These are phyloP conservation scores for Phytophthora europaea DNA, from an alignment of 352 stramenopile genomes.

Conservation along the genomic window DNA sequence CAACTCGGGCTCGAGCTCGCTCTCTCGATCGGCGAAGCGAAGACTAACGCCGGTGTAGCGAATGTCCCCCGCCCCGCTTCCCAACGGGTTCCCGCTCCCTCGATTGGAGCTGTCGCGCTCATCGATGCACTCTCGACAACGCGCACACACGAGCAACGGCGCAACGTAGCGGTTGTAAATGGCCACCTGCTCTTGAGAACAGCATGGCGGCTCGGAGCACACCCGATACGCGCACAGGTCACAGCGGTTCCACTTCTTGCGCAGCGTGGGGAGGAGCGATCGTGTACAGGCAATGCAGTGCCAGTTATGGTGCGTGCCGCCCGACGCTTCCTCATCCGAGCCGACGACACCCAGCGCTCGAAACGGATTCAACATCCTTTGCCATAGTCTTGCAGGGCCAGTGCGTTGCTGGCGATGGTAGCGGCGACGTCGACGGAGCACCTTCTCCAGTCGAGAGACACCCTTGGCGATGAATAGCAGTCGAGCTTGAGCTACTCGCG, in stretches of 20 bases:
- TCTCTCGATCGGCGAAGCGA: constrained; percentile 31
- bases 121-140: constrained; percentile 48
- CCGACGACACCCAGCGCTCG: constrained; percentile 18
- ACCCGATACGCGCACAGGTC: constrained; percentile 54
- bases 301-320: constrained; percentile 42
- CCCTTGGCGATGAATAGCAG: constrained; percentile 38
- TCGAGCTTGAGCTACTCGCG: constrained; percentile 29
- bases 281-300: constrained; percentile 50
- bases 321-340: constrained; percentile 17
- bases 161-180: constrained; percentile 58
- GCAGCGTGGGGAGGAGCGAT: constrained; percentile 31
- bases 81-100: constrained; percentile 13
- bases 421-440: constrained; percentile 33
- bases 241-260: constrained; percentile 42
- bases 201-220: constrained; percentile 40
- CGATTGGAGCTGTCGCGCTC: constrained; percentile 18
- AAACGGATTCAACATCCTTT: constrained; percentile 27
- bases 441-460: constrained; percentile 40
- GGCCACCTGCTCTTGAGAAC: constrained; percentile 44
- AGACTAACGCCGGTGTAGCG: constrained; percentile 41
- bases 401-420: constrained; percentile 11
- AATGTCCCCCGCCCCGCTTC: constrained; percentile 18
- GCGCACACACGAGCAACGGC: constrained; percentile 42
- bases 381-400: constrained; percentile 29
- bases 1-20: constrained; percentile 30